phyloP scores from a whole-genome alignment of 805 yeast genomes.

The Maudiozyma turicensis region DNA sequence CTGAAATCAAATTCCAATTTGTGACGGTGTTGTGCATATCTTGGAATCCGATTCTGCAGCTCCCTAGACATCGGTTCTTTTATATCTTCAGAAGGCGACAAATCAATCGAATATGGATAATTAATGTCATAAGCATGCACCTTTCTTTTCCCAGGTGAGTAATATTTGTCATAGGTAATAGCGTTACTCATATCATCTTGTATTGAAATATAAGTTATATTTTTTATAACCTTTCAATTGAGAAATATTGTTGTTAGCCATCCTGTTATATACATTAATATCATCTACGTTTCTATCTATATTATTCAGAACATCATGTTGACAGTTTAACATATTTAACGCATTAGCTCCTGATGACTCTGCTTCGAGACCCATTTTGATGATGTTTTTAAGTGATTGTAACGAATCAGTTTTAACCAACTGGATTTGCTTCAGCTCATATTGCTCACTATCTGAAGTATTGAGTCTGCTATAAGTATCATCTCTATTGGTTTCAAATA shows the following conservation, averaged over 20 bases:
- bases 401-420: constrained; percentile 80
- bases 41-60: background rate
- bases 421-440: constrained; percentile 68
- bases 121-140: too few relatives aligned
- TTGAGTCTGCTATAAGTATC: background rate
- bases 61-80: background rate
- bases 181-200: too few relatives aligned
- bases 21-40: background rate
- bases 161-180: too few relatives aligned
- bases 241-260: constrained; percentile 15
- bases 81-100: too few relatives aligned
- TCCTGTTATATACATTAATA: constrained; percentile 69
- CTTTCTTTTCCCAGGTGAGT: too few relatives aligned
- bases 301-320: constrained; percentile 70
- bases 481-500: background rate
- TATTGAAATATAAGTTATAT: too few relatives aligned
- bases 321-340: constrained; percentile 82
- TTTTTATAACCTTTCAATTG: background rate
- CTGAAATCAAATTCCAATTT: constrained; percentile 67
- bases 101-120: too few relatives aligned
- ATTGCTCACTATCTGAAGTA: constrained; percentile 69
- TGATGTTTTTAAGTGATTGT: constrained; percentile 75
- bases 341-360: constrained; percentile 70
- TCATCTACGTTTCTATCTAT: constrained; percentile 67
- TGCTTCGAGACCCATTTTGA: constrained; percentile 60